A percentile compares a stretch with the other conserved stretches of the same genome.
These are phyloP conservation scores for Tremella fuciformis DNA, from an alignment of 768 basidiomycete genomes.

Conservation along the genomic window DNA sequence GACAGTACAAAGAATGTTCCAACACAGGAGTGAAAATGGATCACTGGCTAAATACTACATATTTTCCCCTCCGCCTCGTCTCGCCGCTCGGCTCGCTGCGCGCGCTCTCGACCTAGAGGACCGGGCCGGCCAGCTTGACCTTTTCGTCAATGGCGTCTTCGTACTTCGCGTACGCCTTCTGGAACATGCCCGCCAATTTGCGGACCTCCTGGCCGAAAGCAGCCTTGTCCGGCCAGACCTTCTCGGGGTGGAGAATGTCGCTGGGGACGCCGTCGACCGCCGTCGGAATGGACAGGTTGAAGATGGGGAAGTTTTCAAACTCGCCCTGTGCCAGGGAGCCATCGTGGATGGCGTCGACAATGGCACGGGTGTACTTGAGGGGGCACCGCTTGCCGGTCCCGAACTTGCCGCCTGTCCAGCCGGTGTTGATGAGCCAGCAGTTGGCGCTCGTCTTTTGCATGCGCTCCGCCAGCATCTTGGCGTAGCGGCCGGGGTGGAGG, in stretches of 20 bases:
- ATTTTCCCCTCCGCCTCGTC: too few relatives aligned
- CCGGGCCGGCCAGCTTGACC: conserved; percentile 78
- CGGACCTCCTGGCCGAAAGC: conserved; percentile 83
- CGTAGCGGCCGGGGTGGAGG: conserved; percentile 92
- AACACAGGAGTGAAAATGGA: background rate
- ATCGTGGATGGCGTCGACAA: conserved; percentile 95
- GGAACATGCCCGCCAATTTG: conserved; percentile 91
- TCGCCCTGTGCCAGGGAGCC: conserved; percentile 83
- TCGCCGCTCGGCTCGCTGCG: too few relatives aligned
- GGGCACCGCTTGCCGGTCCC: conserved; percentile 92
- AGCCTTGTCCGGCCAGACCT: conserved; percentile 84
- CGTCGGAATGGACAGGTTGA: conserved; percentile 82
- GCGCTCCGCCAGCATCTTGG: conserved; percentile 90
- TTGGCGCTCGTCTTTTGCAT: conserved; percentile 85
- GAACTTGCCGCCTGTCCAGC: conserved; percentile 79
- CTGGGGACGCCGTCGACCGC: conserved; percentile 78
- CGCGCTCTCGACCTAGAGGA: conserved; percentile 14
- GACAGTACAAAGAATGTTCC: background rate
- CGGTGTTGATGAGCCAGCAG: conserved; percentile 99
- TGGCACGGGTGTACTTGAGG: conserved; percentile 89
- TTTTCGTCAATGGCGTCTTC: conserved; percentile 77
- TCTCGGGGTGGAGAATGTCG: conserved; percentile 80
- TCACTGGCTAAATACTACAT: too few relatives aligned
- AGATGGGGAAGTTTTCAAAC: conserved; percentile 75
- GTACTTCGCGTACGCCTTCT: conserved; percentile 87